Evolutionary conservation across 2,329 filamentous ascomycete genomes (phyloP).

Genomic region (Aspergillus piperis): DNA sequence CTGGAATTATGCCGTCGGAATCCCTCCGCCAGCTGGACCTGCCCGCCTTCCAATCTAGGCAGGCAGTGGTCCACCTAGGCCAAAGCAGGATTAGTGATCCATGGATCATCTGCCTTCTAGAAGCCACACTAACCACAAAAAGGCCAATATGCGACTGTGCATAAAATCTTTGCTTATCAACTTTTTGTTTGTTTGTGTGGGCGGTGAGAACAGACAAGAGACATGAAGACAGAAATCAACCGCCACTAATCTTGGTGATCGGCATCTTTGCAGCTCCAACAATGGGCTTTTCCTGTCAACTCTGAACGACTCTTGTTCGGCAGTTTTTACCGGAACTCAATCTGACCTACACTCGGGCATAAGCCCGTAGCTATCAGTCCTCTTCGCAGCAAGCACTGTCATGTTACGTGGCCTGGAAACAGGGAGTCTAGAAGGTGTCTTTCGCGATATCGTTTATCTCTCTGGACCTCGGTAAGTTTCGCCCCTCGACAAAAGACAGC

Average conservation of each 20-base stretch:
- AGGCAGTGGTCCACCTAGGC: neutral
- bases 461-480: conserved; percentile 6
- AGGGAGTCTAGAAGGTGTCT: neutral
- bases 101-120: neutral
- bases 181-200: too few species aligned
- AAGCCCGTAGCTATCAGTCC: too few species aligned
- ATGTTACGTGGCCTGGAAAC: too few species aligned
- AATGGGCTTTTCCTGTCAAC: too few species aligned
- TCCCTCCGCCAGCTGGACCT: neutral
- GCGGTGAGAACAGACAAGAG: too few species aligned
- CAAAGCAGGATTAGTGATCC: neutral
- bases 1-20: neutral
- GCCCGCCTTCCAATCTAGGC: neutral
- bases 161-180: neutral
- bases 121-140: neutral
- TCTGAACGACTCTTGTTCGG: too few species aligned
- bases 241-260: too few species aligned
- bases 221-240: too few species aligned
- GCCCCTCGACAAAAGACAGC: neutral
- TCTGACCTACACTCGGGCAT: too few species aligned
- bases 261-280: too few species aligned
- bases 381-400: too few species aligned
- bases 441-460: neutral
- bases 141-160: neutral
- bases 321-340: too few species aligned